phyloP scores from a whole-genome alignment of 2,329 filamentous ascomycete species.

The Phaeosphaeriaceae sp. region DNA sequence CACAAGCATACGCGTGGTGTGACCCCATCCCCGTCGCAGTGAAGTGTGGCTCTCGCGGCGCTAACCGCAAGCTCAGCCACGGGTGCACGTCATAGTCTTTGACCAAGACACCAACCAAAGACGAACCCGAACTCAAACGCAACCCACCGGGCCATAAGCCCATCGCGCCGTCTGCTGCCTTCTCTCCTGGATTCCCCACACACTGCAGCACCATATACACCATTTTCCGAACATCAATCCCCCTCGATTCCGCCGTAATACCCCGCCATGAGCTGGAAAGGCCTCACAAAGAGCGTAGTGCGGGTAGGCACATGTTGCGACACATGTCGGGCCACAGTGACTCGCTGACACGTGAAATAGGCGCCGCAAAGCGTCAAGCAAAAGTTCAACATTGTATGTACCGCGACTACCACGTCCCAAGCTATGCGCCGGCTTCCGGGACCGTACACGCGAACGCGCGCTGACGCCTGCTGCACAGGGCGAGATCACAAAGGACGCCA shows the following conservation, averaged over 20 bases:
- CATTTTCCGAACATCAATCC: conserved; percentile 12
- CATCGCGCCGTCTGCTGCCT: conserved; percentile 11
- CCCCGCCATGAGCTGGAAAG: conserved; percentile 88
- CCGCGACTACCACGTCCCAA: neutral
- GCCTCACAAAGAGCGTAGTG: conserved; percentile 87
- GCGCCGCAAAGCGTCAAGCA: conserved; percentile 91
- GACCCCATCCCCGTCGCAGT: neutral
- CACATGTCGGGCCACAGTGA: conserved; percentile 13
- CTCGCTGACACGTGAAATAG: conserved; percentile 51
- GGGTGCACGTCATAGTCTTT: conserved; percentile 32
- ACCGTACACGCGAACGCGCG: conserved; percentile 8
- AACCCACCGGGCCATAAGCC: conserved; percentile 10
- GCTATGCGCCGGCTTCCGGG: conserved; percentile 28
- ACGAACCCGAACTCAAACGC: conserved; percentile 4
- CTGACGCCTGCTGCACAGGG: conserved; percentile 58
- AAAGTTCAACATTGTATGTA: conserved; percentile 80
- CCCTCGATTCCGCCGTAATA: neutral
- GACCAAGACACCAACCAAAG: conserved; percentile 16
- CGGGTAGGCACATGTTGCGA: conserved; percentile 65
- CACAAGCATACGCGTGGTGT: neutral
- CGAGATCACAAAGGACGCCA: conserved; percentile 91
- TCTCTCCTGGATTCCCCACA: conserved; percentile 9
- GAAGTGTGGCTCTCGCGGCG: neutral
- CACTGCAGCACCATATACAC: conserved; percentile 4
- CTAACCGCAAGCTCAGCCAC: conserved; percentile 24